Percentiles rank a stretch among this genome's conserved stretches.
These are phyloP conservation scores for Lagerstroemia speciosa DNA, from an alignment of 345 rosid genomes.

Conservation along the genomic window DNA sequence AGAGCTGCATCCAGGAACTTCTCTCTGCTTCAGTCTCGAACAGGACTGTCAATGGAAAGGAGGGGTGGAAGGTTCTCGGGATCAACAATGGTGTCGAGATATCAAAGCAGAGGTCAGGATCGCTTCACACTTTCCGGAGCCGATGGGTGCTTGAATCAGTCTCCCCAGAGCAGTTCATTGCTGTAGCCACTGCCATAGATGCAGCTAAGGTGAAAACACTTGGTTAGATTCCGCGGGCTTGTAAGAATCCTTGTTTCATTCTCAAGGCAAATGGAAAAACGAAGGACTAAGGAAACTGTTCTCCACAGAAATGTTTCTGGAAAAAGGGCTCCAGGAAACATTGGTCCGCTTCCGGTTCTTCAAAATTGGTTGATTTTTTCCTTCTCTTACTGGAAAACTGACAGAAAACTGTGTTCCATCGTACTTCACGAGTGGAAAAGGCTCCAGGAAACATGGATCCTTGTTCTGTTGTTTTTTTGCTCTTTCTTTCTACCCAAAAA, in stretches of 20 bases:
- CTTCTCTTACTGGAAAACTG: neutral
- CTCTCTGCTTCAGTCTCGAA: constrained; percentile 56
- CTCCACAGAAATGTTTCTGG: neutral
- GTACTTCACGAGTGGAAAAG: too few species aligned
- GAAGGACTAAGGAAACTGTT: neutral
- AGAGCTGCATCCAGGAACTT: constrained; percentile 69
- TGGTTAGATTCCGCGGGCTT: neutral
- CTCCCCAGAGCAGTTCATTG: constrained; percentile 56
- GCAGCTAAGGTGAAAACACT: constrained; percentile 53
- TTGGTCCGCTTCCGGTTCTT: neutral
- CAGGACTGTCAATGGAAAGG: constrained; percentile 35
- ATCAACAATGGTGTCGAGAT: constrained; percentile 56
- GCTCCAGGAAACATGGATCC: too few species aligned
- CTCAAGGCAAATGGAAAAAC: neutral
- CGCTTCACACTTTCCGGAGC: constrained; percentile 61
- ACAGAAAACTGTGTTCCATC: neutral
- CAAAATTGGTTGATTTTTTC: neutral
- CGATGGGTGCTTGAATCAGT: constrained; percentile 60
- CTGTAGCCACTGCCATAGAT: constrained; percentile 72
- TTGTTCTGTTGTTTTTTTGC: neutral
- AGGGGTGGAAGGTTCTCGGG: constrained; percentile 55
- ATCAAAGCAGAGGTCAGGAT: constrained; percentile 53
- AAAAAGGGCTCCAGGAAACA: neutral
- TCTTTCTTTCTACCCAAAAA: neutral
- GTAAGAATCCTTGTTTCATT: neutral